Evolutionary conservation across 1,284 basidiomycete species (phyloP).

Genomic region (Ustilago curta): DNA sequence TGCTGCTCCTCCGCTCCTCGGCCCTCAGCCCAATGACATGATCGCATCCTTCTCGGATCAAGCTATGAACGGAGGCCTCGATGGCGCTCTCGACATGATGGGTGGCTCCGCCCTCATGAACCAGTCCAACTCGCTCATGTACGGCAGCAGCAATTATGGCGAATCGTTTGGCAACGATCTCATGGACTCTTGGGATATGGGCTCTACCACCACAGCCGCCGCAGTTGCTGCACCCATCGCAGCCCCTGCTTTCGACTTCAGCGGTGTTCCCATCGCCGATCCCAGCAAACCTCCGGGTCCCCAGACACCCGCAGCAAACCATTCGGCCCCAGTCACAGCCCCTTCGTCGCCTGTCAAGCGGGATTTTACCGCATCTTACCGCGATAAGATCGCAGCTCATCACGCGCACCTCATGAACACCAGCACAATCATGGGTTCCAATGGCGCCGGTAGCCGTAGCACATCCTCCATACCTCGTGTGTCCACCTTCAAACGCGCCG

Average conservation of each 20-base stretch:
- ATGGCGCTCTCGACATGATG: conserved; percentile 39
- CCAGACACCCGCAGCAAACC: neutral
- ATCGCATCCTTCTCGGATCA: conserved; percentile 39
- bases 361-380: conserved; percentile 42
- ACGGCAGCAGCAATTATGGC: conserved; percentile 35
- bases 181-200: conserved; percentile 39
- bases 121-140: conserved; percentile 43
- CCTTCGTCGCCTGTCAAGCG: conserved; percentile 10
- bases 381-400: conserved; percentile 51
- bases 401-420: conserved; percentile 51
- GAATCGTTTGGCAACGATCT: conserved; percentile 28
- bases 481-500: conserved; percentile 38
- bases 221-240: conserved; percentile 6
- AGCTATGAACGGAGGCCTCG: conserved; percentile 21
- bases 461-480: conserved; percentile 40
- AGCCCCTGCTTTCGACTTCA: conserved; percentile 21
- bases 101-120: conserved; percentile 32
- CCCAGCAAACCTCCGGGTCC: neutral
- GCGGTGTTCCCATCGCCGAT: conserved; percentile 4
- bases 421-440: conserved; percentile 21
- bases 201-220: conserved; percentile 7
- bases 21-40: conserved; percentile 26
- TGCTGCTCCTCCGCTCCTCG: conserved; percentile 16
- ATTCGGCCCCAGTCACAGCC: no score
- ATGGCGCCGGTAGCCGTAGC: conserved; percentile 23